Evolutionary conservation across 148 eudicot genomes (phyloP).

Genomic region (Persicaria maculosa): DNA sequence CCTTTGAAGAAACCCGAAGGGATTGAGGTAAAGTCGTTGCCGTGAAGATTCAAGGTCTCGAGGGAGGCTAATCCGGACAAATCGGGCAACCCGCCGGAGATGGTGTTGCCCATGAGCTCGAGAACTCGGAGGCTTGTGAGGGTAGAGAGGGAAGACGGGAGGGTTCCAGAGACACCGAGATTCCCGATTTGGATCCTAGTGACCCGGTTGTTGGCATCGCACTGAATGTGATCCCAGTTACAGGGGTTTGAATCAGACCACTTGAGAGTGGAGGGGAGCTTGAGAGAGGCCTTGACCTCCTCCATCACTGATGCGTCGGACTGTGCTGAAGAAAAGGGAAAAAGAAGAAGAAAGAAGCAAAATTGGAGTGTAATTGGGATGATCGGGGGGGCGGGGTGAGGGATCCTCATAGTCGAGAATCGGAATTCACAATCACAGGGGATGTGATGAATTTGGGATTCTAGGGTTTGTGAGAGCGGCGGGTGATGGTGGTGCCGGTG

Average conservation of each 20-base stretch:
- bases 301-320: constrained; percentile 63
- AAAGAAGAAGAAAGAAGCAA: constrained; percentile 9
- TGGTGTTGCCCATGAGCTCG: constrained; percentile 40
- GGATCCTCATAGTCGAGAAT: not conserved
- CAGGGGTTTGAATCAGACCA: constrained; percentile 60
- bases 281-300: constrained; percentile 31
- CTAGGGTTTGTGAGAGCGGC: not conserved
- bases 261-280: constrained; percentile 33
- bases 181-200: constrained; percentile 58
- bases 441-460: not conserved
- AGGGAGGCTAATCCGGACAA: constrained; percentile 46
- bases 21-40: constrained; percentile 41
- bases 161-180: constrained; percentile 33
- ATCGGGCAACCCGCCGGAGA: constrained; percentile 60
- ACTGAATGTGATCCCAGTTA: constrained; percentile 34
- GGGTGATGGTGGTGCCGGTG: not conserved
- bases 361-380: not conserved
- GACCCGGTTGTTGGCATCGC: constrained; percentile 36
- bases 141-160: constrained; percentile 31
- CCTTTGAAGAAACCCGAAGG: constrained; percentile 54
- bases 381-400: not conserved
- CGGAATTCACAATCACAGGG: not conserved
- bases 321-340: constrained; percentile 17
- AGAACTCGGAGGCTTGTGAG: constrained; percentile 42
- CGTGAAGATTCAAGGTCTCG: constrained; percentile 32